Percentiles rank a stretch among this genome's conserved stretches.
Conservation (phyloP, 495 filamentous ascomycete genomes). For the Podospora didyma region DNA sequence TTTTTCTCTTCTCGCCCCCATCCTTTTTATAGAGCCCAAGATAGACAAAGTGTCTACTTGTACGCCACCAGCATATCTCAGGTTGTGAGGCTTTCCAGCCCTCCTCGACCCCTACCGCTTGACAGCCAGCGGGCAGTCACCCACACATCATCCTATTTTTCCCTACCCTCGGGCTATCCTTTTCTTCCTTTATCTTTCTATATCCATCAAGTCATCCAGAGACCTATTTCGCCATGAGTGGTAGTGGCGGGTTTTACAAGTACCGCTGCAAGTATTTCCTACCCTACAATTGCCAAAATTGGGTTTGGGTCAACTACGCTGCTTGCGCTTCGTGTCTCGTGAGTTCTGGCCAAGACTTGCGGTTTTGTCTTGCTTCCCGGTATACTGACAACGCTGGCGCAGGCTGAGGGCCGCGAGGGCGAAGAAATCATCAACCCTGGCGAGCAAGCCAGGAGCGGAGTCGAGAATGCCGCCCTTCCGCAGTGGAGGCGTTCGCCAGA, state of each 20-base stretch:
- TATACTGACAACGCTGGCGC: not conserved
- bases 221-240: slow-evolving; percentile 43
- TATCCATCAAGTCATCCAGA: not conserved
- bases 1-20: too few relatives aligned
- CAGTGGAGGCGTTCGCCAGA: slow-evolving; percentile 11
- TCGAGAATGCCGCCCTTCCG: slow-evolving; percentile 6
- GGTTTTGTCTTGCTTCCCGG: not conserved
- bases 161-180: not conserved
- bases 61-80: not conserved
- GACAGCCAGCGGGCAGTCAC: slow-evolving; percentile 26
- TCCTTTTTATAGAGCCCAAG: not conserved
- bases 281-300: slow-evolving; percentile 55
- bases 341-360: slow-evolving; percentile 19
- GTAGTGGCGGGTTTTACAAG: slow-evolving; percentile 56
- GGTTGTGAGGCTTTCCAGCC: not conserved
- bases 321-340: slow-evolving; percentile 55
- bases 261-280: slow-evolving; percentile 60
- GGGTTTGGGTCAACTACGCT: slow-evolving; percentile 58
- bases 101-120: slow-evolving; percentile 11
- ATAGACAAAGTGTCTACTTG: not conserved
- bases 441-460: not conserved
- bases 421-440: slow-evolving; percentile 22
- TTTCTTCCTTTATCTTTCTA: not conserved
- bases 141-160: not conserved
- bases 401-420: slow-evolving; percentile 48